phyloP scores from a whole-genome alignment of 306 rosid genomes.

The Quercus ilex region DNA sequence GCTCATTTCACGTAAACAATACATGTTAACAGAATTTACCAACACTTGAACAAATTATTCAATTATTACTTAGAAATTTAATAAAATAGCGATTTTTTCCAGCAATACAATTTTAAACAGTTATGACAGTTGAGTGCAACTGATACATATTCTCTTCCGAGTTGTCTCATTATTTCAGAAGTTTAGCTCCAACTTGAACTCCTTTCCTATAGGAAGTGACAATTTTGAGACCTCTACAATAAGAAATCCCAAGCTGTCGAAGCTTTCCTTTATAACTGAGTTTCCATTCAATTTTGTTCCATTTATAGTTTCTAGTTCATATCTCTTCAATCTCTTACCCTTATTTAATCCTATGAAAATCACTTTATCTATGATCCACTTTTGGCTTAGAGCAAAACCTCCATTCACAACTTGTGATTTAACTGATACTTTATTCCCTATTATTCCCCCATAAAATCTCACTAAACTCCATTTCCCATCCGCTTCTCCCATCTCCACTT shows the following conservation, averaged over 20 bases:
- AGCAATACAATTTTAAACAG: no score
- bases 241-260: conserved; percentile 32
- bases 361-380: conserved; percentile 59
- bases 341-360: conserved; percentile 61
- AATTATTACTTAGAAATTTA: no score
- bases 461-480: conserved; percentile 66
- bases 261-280: conserved; percentile 20
- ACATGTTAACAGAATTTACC: no score
- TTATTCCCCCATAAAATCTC: conserved; percentile 32
- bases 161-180: background rate
- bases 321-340: conserved; percentile 18
- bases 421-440: conserved; percentile 24
- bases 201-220: conserved; percentile 55
- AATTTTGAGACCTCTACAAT: conserved; percentile 38
- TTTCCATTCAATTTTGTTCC: conserved; percentile 26
- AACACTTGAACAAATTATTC: no score
- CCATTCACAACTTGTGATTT: conserved; percentile 59
- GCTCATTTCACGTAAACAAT: no score
- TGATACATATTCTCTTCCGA: background rate
- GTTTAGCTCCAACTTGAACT: conserved; percentile 47
- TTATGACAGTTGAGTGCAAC: background rate
- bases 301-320: conserved; percentile 18
- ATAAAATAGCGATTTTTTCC: no score
- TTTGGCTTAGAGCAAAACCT: conserved; percentile 53
- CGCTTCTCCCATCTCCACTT: conserved; percentile 44